Evolutionary conservation across 2,329 filamentous ascomycete genomes (phyloP).

Genomic region (Ceratocystis eucalypticola): DNA sequence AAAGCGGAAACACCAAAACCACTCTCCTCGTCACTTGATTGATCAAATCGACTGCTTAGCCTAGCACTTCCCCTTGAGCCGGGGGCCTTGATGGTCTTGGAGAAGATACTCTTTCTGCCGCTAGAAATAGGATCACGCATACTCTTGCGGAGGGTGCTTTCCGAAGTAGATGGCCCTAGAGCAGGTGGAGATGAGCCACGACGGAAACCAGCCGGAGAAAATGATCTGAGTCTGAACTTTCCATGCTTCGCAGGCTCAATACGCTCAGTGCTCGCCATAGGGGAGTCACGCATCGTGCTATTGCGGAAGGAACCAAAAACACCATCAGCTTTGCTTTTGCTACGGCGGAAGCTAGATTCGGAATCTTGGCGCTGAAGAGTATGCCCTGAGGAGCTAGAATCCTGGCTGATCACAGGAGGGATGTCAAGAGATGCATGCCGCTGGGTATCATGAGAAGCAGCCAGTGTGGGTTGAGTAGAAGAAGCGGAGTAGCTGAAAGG

Average conservation of each 20-base stretch:
- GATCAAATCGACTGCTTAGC: slow-evolving; percentile 45
- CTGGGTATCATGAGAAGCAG: neutral
- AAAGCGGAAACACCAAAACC: slow-evolving; percentile 5
- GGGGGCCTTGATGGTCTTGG: slow-evolving; percentile 25
- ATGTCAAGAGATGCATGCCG: slow-evolving; percentile 4
- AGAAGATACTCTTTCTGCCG: slow-evolving; percentile 31
- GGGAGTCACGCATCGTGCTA: slow-evolving; percentile 25
- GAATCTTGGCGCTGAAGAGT: slow-evolving; percentile 17
- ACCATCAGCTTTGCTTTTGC: neutral
- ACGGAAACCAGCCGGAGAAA: slow-evolving; percentile 47
- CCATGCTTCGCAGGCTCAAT: slow-evolving; percentile 31
- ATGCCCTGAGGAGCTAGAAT: neutral
- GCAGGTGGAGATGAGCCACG: slow-evolving; percentile 35
- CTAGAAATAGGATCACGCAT: slow-evolving; percentile 28
- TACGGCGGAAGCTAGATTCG: slow-evolving; percentile 18
- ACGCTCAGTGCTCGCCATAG: slow-evolving; percentile 44
- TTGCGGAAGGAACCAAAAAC: slow-evolving; percentile 3
- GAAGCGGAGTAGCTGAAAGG: slow-evolving; percentile 13
- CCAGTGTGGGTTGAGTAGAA: neutral
- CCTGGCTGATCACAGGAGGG: neutral
- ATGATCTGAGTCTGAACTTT: slow-evolving; percentile 55
- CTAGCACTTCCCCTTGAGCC: slow-evolving; percentile 19
- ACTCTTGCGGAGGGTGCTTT: slow-evolving; percentile 30
- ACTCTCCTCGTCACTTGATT: slow-evolving; percentile 56
- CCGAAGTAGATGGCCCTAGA: slow-evolving; percentile 29